These are phyloP conservation scores for Umbelopsis sp. DNA, from an alignment of 192 early-diverging fungal genomes.

Conservation along the genomic window DNA sequence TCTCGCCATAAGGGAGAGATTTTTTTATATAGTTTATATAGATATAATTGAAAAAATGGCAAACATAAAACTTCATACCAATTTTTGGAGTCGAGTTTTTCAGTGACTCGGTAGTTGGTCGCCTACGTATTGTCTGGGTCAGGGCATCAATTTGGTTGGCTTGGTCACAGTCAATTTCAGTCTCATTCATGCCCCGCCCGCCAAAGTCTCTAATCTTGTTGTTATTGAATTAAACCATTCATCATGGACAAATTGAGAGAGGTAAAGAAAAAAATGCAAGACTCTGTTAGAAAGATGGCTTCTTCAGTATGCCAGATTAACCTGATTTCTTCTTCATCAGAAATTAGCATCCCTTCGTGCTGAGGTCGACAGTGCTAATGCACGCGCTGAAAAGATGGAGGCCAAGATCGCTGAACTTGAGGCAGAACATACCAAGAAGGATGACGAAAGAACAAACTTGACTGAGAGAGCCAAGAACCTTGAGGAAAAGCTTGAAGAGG, in stretches of 20 bases:
- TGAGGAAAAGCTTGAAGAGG: constrained; percentile 33
- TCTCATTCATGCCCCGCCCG: neutral
- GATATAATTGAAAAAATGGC: constrained; percentile 1
- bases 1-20: neutral
- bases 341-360: constrained; percentile 46
- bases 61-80: neutral
- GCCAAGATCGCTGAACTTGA: constrained; percentile 34
- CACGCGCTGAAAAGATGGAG: constrained; percentile 32
- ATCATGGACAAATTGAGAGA: constrained; percentile 18
- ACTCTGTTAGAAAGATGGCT: neutral
- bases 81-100: too few species aligned
- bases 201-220: neutral
- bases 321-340: constrained; percentile 11
- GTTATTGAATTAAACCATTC: constrained; percentile 3
- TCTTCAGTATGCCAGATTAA: neutral
- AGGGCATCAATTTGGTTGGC: constrained; percentile 5
- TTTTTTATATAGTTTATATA: neutral
- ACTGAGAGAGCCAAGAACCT: constrained; percentile 30
- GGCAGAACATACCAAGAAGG: constrained; percentile 42
- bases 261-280: neutral
- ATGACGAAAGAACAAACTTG: constrained; percentile 37
- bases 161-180: neutral
- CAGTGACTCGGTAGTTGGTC: too few species aligned
- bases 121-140: constrained; percentile 5
- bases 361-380: constrained; percentile 38